phyloP scores from a whole-genome alignment of 441 rosid genomes.

The Viola pubescens region DNA sequence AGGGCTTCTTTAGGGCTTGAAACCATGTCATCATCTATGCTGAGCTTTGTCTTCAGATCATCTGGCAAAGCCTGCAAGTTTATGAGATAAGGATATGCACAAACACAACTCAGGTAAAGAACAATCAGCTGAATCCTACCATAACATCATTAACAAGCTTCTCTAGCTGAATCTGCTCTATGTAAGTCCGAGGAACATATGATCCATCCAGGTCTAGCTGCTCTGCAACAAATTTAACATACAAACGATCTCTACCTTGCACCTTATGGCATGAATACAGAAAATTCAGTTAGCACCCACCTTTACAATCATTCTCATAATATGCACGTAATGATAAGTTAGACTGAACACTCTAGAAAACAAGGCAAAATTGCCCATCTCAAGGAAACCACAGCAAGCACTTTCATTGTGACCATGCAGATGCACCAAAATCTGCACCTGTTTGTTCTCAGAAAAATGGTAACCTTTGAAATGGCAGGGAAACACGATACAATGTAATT shows the following conservation, averaged over 20 bases:
- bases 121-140: slow-evolving; percentile 44
- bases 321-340: neutral
- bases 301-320: slow-evolving; percentile 5
- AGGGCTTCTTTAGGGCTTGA: slow-evolving; percentile 97
- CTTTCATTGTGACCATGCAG: neutral
- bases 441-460: no score
- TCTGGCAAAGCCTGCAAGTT: slow-evolving; percentile 84
- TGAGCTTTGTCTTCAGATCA: slow-evolving; percentile 83
- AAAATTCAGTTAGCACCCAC: slow-evolving; percentile 12
- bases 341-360: neutral
- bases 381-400: neutral
- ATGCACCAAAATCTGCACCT: neutral
- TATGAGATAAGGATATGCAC: slow-evolving; percentile 29
- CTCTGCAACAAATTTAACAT: slow-evolving; percentile 60
- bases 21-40: slow-evolving; percentile 80
- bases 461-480: no score
- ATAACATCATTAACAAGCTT: slow-evolving; percentile 93
- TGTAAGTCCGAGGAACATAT: slow-evolving; percentile 88
- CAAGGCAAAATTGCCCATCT: neutral
- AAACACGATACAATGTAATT: no score
- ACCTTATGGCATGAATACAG: slow-evolving; percentile 43
- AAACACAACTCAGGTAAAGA: slow-evolving; percentile 16
- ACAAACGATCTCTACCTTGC: slow-evolving; percentile 85
- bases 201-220: slow-evolving; percentile 87
- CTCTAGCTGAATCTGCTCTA: slow-evolving; percentile 96